Percentiles rank a stretch among this genome's conserved stretches.
phyloP scores from a whole-genome alignment of 164 flowering plant genomes.

The Umbellularia californica region DNA sequence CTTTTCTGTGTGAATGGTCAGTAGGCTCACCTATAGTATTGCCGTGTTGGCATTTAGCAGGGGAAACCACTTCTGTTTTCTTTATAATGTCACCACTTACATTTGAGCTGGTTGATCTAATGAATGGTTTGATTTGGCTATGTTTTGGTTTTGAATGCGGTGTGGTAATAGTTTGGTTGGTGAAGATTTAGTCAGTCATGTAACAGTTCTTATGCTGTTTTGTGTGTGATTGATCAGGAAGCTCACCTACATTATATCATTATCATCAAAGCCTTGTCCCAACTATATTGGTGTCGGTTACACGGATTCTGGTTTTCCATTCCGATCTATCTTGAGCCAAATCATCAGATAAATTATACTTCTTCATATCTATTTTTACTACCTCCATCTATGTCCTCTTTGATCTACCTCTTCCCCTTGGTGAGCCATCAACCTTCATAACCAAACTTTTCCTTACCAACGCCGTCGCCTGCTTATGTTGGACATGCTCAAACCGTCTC shows the following conservation, averaged over 20 bases:
- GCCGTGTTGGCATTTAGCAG: conserved; percentile 5
- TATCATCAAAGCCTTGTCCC: not conserved
- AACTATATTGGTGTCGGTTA: too few relatives aligned
- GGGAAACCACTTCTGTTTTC: conserved; percentile 20
- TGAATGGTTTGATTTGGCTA: not conserved
- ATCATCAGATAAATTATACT: too few relatives aligned
- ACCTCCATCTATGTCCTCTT: too few relatives aligned
- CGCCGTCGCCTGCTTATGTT: too few relatives aligned
- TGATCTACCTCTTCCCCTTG: too few relatives aligned
- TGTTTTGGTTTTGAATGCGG: not conserved
- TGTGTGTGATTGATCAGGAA: conserved; percentile 12
- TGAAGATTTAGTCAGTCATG: conserved; percentile 9
- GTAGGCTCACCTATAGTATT: conserved; percentile 38
- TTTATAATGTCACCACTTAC: conserved; percentile 10
- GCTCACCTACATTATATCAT: not conserved
- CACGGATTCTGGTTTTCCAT: too few relatives aligned
- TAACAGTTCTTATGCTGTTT: not conserved
- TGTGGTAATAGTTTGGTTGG: not conserved
- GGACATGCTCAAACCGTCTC: too few relatives aligned
- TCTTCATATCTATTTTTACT: too few relatives aligned
- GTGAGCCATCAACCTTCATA: too few relatives aligned
- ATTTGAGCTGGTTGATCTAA: not conserved
- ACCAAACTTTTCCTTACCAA: too few relatives aligned
- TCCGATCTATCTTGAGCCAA: too few relatives aligned
- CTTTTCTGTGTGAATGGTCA: conserved; percentile 43